Evolutionary conservation across 192 early-diverging fungal genomes (phyloP).

Genomic region (Anaeromyces robustus): DNA sequence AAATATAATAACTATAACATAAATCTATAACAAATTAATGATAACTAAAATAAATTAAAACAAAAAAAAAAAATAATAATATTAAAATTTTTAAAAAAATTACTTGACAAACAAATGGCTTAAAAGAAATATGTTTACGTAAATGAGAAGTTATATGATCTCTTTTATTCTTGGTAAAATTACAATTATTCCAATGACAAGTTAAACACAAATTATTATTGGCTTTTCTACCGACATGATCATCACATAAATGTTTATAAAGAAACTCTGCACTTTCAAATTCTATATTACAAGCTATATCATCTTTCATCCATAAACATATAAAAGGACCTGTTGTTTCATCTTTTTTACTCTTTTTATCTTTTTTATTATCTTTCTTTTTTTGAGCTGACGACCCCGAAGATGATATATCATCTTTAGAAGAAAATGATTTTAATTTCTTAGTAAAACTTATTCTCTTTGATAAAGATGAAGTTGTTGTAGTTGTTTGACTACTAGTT

Average conservation of each 20-base stretch:
- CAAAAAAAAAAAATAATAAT: no score
- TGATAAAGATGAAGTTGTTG: not conserved
- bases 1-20: no score
- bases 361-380: not conserved
- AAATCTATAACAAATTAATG: no score
- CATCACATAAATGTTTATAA: slow-evolving; percentile 70
- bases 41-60: no score
- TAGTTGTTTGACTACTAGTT: not conserved
- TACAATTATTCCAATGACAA: slow-evolving; percentile 80
- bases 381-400: not conserved
- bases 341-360: not conserved
- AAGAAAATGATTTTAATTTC: not conserved
- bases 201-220: slow-evolving; percentile 72
- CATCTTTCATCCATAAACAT: not conserved
- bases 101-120: slow-evolving; percentile 73
- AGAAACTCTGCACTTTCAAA: slow-evolving; percentile 17
- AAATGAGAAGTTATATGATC: slow-evolving; percentile 96
- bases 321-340: not conserved
- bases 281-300: not conserved
- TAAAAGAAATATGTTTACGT: slow-evolving; percentile 79
- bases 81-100: no score
- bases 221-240: slow-evolving; percentile 82
- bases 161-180: slow-evolving; percentile 53
- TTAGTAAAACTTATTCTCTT: not conserved
- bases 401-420: not conserved